phyloP scores from a whole-genome alignment of 305 asterid species.

The Fraxinus albicans region DNA sequence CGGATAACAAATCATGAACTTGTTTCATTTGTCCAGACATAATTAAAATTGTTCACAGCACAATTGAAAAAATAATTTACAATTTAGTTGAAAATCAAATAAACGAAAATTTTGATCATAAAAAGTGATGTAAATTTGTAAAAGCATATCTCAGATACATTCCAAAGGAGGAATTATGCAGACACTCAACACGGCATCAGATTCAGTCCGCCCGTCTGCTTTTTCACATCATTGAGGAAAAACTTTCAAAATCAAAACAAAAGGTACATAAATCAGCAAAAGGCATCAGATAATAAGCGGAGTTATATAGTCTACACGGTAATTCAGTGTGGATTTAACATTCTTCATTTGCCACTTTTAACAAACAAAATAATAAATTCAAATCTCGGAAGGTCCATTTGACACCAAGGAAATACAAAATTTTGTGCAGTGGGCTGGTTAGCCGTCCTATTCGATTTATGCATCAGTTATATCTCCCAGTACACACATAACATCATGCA shows the following conservation, averaged over 20 bases:
- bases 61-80: too few relatives aligned
- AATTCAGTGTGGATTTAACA: too few relatives aligned
- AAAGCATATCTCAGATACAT: constrained; percentile 39
- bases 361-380: too few relatives aligned
- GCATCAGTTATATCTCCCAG: constrained; percentile 66
- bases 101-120: neutral
- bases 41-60: constrained; percentile 39
- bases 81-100: neutral
- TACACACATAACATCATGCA: constrained; percentile 19
- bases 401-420: constrained; percentile 20
- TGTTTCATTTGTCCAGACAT: constrained; percentile 72
- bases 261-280: too few relatives aligned
- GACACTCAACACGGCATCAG: constrained; percentile 43
- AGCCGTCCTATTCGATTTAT: constrained; percentile 41
- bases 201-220: too few relatives aligned
- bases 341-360: too few relatives aligned
- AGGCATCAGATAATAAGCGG: too few relatives aligned
- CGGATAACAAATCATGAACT: constrained; percentile 53
- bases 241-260: constrained; percentile 23
- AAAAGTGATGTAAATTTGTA: too few relatives aligned
- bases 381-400: too few relatives aligned
- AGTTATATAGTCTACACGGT: too few relatives aligned
- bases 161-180: constrained; percentile 44
- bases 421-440: constrained; percentile 66
- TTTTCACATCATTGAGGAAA: too few relatives aligned